Evolutionary conservation across 768 basidiomycete species (phyloP), one percentile per base, ranked within the genome.

Genomic region (Russula ochroleuca): DNA sequence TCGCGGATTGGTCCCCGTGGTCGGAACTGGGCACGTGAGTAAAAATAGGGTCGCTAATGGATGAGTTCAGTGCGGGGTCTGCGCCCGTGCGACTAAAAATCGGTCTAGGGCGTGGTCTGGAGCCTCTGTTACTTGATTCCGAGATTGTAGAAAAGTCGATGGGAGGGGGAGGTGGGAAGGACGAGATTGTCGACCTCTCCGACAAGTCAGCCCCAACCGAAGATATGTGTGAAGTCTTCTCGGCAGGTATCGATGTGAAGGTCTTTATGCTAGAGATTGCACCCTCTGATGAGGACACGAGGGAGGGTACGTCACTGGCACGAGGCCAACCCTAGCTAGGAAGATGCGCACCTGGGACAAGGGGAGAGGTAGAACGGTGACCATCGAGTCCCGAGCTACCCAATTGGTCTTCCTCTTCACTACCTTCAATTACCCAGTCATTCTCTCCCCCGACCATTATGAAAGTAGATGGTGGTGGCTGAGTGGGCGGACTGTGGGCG

Each of bases 361-460:
- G 10, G 5, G 54, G 48, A 41, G 49, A 23, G 21, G 41, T 7
- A n/a, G 61, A 10, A 40, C 21, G 54, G 25, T 23, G 54, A n/a
- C 17, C 47, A 33, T 55, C 35, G 13, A 23, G 52, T 37, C 61
- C 40, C 35, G 48, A 5, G 25, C 35, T 47, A 31, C 33, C 23
- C 2, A 64, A 19, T 40, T 65, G 54, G 37, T 63, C 65, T 49
- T 68, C 67, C 43, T 67, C 67, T 50, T 68, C 67, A 19, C 67
- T 68, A n/a, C 66, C 67, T 15, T 58, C 57, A 10, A 68, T 59
- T 25, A 68, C 31, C 67, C 67, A 68, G 23, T 67, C 25, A 43
- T 62, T 61, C n/a, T 54, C 35, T 3, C 14, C 48, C 8, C 31
- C 41, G 15, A 14, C 40, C 58, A 65, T 65, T 28, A 31, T 50